A percentile compares a stretch with the other conserved stretches of the same genome.
These are phyloP conservation scores for Eustoma russellianum DNA, from an alignment of 257 asterid species.

Conservation along the genomic window DNA sequence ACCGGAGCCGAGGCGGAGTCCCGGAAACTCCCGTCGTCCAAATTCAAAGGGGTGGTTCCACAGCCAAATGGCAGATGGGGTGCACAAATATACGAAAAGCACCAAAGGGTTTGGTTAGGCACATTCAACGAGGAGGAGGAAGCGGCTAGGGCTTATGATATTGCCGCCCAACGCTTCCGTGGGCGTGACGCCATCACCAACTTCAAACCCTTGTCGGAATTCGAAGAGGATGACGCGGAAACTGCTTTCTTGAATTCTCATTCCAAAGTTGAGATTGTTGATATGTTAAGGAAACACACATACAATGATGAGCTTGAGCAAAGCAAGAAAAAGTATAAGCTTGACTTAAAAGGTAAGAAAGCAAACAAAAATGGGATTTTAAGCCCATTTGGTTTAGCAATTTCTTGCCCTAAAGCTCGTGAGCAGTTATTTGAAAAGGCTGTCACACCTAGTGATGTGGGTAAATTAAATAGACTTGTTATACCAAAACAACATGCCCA, in stretches of 20 bases:
- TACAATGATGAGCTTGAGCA: conserved; percentile 73
- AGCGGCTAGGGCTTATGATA: conserved; percentile 80
- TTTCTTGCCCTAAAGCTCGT: conserved; percentile 15
- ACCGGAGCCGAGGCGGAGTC: conserved; percentile 68
- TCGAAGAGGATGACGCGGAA: conserved; percentile 30
- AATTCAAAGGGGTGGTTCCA: conserved; percentile 91
- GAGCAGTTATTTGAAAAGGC: conserved; percentile 63
- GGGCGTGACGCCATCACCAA: conserved; percentile 93
- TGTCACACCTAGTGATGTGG: conserved; percentile 77
- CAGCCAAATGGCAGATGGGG: conserved; percentile 99
- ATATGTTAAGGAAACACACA: conserved; percentile 83
- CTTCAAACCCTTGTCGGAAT: conserved; percentile 42
- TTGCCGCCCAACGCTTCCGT: conserved; percentile 79
- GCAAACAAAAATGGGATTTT: conserved; percentile 2
- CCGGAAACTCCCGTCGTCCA: conserved; percentile 71
- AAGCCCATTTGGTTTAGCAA: conserved; percentile 13
- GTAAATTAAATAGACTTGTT: conserved; percentile 55
- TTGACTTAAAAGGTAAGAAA: conserved; percentile 6
- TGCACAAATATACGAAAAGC: conserved; percentile 87
- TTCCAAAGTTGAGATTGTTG: conserved; percentile 81
- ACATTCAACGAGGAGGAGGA: conserved; percentile 76
- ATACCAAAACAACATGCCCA: conserved; percentile 74
- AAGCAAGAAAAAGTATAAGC: conserved; percentile 31
- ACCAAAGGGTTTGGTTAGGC: conserved; percentile 85
- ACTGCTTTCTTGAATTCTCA: conserved; percentile 47